A percentile compares a stretch with the other conserved stretches of the same genome.
These are phyloP conservation scores for Pythium coloratum DNA, from an alignment of 352 stramenopile species.

Conservation along the genomic window DNA sequence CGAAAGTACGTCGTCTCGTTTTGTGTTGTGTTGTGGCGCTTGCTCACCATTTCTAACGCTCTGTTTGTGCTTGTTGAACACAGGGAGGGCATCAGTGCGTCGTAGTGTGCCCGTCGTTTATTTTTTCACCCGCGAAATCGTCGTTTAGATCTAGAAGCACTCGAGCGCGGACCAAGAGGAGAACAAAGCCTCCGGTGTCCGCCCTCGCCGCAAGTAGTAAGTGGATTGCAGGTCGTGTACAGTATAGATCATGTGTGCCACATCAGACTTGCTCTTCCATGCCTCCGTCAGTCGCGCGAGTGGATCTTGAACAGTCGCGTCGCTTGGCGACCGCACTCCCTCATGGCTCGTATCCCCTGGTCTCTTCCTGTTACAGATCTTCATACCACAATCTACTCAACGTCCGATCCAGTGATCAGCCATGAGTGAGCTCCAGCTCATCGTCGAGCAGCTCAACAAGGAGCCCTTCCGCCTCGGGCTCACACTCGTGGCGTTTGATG, in stretches of 20 bases:
- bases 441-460: conserved; percentile 93
- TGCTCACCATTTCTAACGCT: conserved; percentile 9
- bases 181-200: not conserved
- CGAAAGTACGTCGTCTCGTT: conserved; percentile 59
- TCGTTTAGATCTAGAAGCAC: conserved; percentile 30
- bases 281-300: not conserved
- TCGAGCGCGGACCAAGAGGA: not conserved
- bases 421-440: conserved; percentile 92
- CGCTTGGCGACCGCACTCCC: conserved; percentile 3
- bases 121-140: conserved; percentile 2
- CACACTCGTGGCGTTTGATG: conserved; percentile 92
- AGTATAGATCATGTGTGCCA: conserved; percentile 33
- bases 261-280: conserved; percentile 3
- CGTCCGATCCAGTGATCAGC: not conserved
- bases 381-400: not conserved
- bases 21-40: too few species aligned
- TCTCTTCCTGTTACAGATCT: not conserved
- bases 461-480: conserved; percentile 89
- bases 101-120: conserved; percentile 37
- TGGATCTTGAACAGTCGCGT: conserved; percentile 24
- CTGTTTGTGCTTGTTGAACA: conserved; percentile 13
- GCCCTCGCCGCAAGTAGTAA: conserved; percentile 2
- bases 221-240: conserved; percentile 22
- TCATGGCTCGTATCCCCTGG: not conserved
- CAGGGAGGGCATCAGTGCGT: conserved; percentile 77